phyloP scores from a whole-genome alignment of 768 basidiomycete species.

The Mycena alexandri region DNA sequence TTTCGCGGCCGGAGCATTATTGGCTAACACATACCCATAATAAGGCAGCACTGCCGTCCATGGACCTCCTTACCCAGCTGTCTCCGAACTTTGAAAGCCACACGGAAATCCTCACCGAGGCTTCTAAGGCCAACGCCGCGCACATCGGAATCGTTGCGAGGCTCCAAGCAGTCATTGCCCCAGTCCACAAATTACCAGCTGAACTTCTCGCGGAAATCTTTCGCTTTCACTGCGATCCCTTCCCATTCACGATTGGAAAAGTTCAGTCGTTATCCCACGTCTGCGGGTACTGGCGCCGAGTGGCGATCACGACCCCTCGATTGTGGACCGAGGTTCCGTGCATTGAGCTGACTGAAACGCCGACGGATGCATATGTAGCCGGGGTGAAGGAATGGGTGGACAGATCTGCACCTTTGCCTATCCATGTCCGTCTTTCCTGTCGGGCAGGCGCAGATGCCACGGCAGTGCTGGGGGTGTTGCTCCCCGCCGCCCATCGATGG shows the following conservation, averaged over 20 bases:
- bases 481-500: conserved; percentile 11
- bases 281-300: conserved; percentile 25
- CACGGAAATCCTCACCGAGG: conserved; percentile 12
- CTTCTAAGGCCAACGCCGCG: conserved; percentile 21
- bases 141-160: conserved; percentile 9
- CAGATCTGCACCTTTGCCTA: conserved; percentile 16
- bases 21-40: too few species aligned
- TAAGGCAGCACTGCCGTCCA: too few species aligned
- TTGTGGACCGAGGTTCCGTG: not conserved
- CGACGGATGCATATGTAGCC: not conserved
- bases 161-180: conserved; percentile 18
- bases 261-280: conserved; percentile 18
- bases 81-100: conserved; percentile 6
- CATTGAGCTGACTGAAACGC: not conserved
- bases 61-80: too few species aligned
- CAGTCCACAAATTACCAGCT: conserved; percentile 26
- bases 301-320: conserved; percentile 27
- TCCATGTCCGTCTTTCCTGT: too few species aligned
- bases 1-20: too few species aligned
- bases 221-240: not conserved
- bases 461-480: conserved; percentile 3
- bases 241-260: not conserved
- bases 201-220: conserved; percentile 28
- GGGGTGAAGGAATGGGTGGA: conserved; percentile 16
- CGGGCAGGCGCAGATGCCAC: not conserved